Conservation (phyloP, 768 basidiomycete genomes). For the Boletus sp. region DNA sequence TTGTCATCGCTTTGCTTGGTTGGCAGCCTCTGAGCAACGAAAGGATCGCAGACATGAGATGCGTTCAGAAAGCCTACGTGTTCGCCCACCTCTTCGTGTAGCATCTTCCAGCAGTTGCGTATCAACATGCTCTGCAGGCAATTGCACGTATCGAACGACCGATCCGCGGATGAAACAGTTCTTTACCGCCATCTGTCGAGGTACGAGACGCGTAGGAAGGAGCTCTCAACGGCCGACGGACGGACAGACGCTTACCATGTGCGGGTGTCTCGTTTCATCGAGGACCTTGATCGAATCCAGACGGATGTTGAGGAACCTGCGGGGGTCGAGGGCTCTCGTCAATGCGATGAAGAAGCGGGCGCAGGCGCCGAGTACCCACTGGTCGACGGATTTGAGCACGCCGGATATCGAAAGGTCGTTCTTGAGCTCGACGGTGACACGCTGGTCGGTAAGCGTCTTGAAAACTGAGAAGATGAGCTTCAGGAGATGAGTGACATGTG, state of each 20-base stretch:
- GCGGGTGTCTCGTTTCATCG: slow-evolving; percentile 92
- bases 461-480: slow-evolving; percentile 96
- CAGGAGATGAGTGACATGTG: slow-evolving; percentile 7
- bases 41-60: slow-evolving; percentile 4
- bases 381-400: slow-evolving; percentile 95
- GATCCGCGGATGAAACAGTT: slow-evolving; percentile 99
- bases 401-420: slow-evolving; percentile 98
- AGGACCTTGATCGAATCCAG: slow-evolving; percentile 91
- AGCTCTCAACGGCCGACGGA: not conserved
- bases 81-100: slow-evolving; percentile 78
- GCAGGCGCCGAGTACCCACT: slow-evolving; percentile 52
- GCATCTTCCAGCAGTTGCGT: slow-evolving; percentile 96
- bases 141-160: slow-evolving; percentile 95
- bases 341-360: not conserved
- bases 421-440: slow-evolving; percentile 96
- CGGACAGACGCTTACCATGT: slow-evolving; percentile 72
- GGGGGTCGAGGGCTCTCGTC: slow-evolving; percentile 4
- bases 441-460: slow-evolving; percentile 97
- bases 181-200: slow-evolving; percentile 89
- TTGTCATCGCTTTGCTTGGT: slow-evolving; percentile 39
- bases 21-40: slow-evolving; percentile 37
- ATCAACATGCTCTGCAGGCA: slow-evolving; percentile 91
- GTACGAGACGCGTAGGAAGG: not conserved
- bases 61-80: not conserved
- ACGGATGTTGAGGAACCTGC: slow-evolving; percentile 92